A percentile compares a stretch with the other conserved stretches of the same genome.
Evolutionary conservation across 1,284 basidiomycete species (phyloP).

Genomic region (Rhizoctonia solani): DNA sequence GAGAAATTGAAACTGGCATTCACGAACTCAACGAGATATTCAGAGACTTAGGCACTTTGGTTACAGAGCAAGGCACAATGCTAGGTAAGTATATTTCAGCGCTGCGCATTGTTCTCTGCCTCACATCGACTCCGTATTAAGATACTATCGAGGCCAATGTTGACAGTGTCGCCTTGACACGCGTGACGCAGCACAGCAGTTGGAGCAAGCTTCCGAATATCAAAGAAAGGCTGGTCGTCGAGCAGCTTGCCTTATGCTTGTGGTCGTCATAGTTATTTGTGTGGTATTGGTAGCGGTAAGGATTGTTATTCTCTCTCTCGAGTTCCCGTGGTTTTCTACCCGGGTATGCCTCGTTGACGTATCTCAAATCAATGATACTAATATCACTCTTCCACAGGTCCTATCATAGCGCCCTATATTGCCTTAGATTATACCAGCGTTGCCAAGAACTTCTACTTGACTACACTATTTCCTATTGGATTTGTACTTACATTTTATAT

Average conservation of each 20-base stretch:
- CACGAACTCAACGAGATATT: conserved; percentile 98
- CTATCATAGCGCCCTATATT: not conserved
- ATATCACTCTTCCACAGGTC: not conserved
- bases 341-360: conserved; percentile 10
- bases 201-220: conserved; percentile 89
- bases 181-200: conserved; percentile 81
- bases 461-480: not conserved
- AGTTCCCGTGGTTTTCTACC: conserved; percentile 26
- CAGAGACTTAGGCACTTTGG: conserved; percentile 91
- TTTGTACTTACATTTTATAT: too few species aligned
- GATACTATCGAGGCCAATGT: conserved; percentile 98
- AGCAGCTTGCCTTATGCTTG: conserved; percentile 86
- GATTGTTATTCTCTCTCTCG: conserved; percentile 27
- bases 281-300: conserved; percentile 91
- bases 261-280: conserved; percentile 85
- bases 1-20: conserved; percentile 96
- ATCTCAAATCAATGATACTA: not conserved
- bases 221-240: conserved; percentile 92
- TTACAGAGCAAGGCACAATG: conserved; percentile 93
- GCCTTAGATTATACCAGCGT: not conserved
- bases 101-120: not conserved
- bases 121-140: conserved; percentile 45
- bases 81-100: conserved; percentile 64
- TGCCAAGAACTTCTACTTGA: not conserved
- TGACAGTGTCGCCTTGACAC: conserved; percentile 83